Conservation (phyloP, 2,329 filamentous ascomycete species). For the Aspergillus fijiensis region DNA sequence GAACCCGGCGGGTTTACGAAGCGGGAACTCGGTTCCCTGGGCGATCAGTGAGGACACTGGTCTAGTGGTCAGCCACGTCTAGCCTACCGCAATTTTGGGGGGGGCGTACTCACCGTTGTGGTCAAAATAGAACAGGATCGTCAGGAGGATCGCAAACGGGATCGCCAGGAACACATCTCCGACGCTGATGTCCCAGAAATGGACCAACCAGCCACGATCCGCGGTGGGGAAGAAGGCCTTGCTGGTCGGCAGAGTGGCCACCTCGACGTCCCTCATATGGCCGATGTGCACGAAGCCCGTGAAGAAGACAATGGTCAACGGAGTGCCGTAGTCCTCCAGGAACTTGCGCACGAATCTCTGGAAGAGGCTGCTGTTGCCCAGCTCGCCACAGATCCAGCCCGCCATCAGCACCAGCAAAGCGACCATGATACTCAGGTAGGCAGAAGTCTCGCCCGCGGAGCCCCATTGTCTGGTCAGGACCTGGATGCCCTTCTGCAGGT, state of each 20-base stretch:
- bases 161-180: constrained; percentile 77
- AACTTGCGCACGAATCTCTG: constrained; percentile 74
- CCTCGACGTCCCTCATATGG: constrained; percentile 68
- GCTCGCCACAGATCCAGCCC: constrained; percentile 69
- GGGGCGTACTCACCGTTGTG: constrained; percentile 65
- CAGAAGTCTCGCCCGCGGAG: constrained; percentile 58
- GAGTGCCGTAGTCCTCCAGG: constrained; percentile 85
- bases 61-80: not conserved
- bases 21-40: constrained; percentile 78
- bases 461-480: constrained; percentile 74
- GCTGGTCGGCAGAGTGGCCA: constrained; percentile 72
- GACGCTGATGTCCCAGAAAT: constrained; percentile 75
- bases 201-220: constrained; percentile 72
- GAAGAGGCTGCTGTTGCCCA: constrained; percentile 72
- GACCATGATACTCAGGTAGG: constrained; percentile 75
- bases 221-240: constrained; percentile 76
- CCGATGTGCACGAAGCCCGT: constrained; percentile 86
- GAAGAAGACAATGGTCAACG: constrained; percentile 80
- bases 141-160: constrained; percentile 81
- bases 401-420: constrained; percentile 74
- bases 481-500: constrained; percentile 86
- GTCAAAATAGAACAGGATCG: constrained; percentile 85
- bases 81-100: not conserved
- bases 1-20: constrained; percentile 77
- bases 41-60: constrained; percentile 77